Evolutionary conservation across 306 rosid genomes (phyloP).

Genomic region (Sphenostylis stenocarpa): DNA sequence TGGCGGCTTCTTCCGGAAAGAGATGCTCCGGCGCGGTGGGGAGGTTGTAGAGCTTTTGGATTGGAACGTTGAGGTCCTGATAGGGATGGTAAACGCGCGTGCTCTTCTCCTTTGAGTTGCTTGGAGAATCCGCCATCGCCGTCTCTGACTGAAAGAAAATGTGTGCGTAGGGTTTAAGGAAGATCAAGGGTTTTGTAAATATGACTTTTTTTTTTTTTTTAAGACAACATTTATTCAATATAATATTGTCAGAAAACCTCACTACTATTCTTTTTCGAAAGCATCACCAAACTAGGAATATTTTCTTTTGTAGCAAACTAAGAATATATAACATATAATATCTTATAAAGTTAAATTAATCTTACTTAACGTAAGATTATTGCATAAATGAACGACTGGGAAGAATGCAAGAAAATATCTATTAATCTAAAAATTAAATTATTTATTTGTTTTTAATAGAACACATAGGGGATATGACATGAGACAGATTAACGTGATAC

Average conservation of each 20-base stretch:
- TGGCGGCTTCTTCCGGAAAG: conserved; percentile 55
- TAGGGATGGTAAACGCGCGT: conserved; percentile 63
- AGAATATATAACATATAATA: no score
- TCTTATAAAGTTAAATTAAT: no score
- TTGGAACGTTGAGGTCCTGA: conserved; percentile 61
- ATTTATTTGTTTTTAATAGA: no score
- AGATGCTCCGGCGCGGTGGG: conserved; percentile 69
- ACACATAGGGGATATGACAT: no score
- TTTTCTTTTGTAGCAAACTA: no score
- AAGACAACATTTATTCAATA: background rate
- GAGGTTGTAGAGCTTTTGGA: conserved; percentile 63
- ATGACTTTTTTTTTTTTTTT: background rate
- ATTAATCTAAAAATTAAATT: no score
- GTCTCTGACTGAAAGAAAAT: background rate
- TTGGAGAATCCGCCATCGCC: conserved; percentile 53
- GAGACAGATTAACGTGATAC: no score
- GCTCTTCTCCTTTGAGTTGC: conserved; percentile 33
- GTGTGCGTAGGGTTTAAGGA: conserved; percentile 32
- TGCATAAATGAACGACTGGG: no score
- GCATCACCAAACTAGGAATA: background rate
- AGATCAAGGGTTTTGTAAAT: conserved; percentile 29
- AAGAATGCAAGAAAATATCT: no score
- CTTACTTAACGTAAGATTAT: no score
- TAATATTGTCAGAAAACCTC: background rate
- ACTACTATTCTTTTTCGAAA: background rate